A percentile compares a stretch with the other conserved stretches of the same genome.
phyloP scores from a whole-genome alignment of 1,284 basidiomycete species.

The Bothia castanella region DNA sequence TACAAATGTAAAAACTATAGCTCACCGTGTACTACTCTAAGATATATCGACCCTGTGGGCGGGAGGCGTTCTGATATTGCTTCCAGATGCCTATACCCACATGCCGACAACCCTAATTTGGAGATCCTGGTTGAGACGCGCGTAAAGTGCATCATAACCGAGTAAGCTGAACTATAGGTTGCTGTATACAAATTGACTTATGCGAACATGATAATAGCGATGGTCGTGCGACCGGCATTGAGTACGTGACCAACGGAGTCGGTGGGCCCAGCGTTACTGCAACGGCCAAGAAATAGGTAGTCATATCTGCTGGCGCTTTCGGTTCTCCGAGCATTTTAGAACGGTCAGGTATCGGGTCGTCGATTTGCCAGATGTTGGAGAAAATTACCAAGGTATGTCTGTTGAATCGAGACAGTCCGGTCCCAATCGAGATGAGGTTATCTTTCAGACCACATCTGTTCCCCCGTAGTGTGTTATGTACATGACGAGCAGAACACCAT shows the following conservation, averaged over 20 bases:
- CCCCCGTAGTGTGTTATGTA: constrained; percentile 37
- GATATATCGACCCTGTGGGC: constrained; percentile 7
- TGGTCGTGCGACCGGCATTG: constrained; percentile 19
- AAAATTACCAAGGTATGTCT: constrained; percentile 43
- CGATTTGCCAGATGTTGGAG: constrained; percentile 53
- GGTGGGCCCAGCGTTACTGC: neutral
- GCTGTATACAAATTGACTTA: neutral
- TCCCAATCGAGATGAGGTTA: neutral
- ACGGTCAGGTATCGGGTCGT: constrained; percentile 44
- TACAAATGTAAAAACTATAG: too few species aligned
- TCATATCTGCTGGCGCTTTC: constrained; percentile 21
- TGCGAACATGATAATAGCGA: constrained; percentile 3
- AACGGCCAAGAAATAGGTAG: constrained; percentile 8
- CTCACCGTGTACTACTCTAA: constrained; percentile 5
- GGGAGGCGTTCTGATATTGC: constrained; percentile 14
- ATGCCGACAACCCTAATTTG: constrained; percentile 37
- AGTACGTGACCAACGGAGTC: constrained; percentile 33
- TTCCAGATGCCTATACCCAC: constrained; percentile 31
- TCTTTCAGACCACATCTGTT: constrained; percentile 40
- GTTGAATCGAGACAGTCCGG: too few species aligned
- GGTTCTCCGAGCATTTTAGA: constrained; percentile 25
- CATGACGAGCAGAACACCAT: constrained; percentile 41
- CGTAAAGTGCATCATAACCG: constrained; percentile 37
- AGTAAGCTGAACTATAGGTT: constrained; percentile 8
- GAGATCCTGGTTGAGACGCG: constrained; percentile 36